Evolutionary conservation across 164 flowering plant species (phyloP), one percentile per base, ranked within the genome.

Genomic region (Dillenia suffruticosa): DNA sequence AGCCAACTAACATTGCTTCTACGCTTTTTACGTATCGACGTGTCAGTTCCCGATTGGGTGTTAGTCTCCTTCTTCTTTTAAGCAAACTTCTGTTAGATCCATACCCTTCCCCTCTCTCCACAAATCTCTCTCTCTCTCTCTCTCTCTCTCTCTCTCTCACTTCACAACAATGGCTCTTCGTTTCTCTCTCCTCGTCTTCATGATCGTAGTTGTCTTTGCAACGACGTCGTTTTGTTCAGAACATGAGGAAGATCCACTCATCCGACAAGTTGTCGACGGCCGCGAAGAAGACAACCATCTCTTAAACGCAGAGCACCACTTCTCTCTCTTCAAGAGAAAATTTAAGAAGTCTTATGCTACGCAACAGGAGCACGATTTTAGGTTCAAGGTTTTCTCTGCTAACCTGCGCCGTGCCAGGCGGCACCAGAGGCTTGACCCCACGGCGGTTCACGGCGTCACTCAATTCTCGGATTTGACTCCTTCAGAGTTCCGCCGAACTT

Each of bases 381-480:
- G 99, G n/a, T 79, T 88, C 64, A 44, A 77, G 3, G 83, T 90
- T 9, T 95, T 92, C 71, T 83, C 80, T 80, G 72, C 85, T 14
- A 92, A 95, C 63, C 72, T 95, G 54, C 84, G 82, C 65, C 85
- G 89, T 10, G 94, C 99, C 0, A 72, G 67, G 65, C 72, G 81
- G 1, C 87, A 86, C 72, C 97, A 91, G 87, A 62, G 54, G 62
- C 81, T 89, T 1, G 99, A 94, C 61, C 96, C 96, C 12, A 44
- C 85, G 14, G 98, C 98, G 13, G 80, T 63, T 6, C 98, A 93
- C 63, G 98, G 98, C 44, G 80, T 93, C 63, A 93, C 94, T 10
- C 78, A 86, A 79, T 93, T 90, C 78, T 85, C 96, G 60, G 98
- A 93, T 61, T 63, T 93, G 46, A 93, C 97, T 8, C 88, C 96